Conservation (phyloP, 2,329 filamentous ascomycete species). For the Cladosporium sp. region DNA sequence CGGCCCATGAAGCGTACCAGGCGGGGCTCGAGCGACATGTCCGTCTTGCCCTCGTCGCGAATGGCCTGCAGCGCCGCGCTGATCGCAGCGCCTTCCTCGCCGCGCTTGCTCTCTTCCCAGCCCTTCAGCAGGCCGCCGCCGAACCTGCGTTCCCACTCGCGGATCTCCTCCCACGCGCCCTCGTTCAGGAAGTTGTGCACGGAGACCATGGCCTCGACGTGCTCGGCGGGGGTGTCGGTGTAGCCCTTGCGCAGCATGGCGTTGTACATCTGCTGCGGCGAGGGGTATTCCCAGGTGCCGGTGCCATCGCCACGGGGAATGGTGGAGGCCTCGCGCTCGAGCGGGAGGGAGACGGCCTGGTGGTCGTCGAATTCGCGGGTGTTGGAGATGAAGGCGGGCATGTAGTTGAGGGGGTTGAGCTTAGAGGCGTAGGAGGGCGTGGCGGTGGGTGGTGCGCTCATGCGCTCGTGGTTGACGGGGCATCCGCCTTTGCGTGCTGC, state of each 20-base stretch:
- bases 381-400: constrained; percentile 87
- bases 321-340: constrained; percentile 78
- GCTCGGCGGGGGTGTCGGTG: constrained; percentile 87
- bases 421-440: constrained; percentile 59
- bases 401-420: constrained; percentile 86
- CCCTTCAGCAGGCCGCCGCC: constrained; percentile 64
- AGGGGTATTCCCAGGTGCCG: constrained; percentile 95
- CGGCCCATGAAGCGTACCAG: constrained; percentile 86
- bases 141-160: constrained; percentile 90
- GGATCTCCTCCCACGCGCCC: constrained; percentile 93
- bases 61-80: constrained; percentile 29
- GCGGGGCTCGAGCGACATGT: constrained; percentile 57
- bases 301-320: constrained; percentile 81
- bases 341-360: constrained; percentile 73
- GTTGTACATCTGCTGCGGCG: constrained; percentile 99
- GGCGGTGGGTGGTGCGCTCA: constrained; percentile 22
- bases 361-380: constrained; percentile 61
- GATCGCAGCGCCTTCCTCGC: constrained; percentile 37
- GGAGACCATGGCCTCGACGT: constrained; percentile 94
- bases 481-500: constrained; percentile 23
- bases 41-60: constrained; percentile 28
- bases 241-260: constrained; percentile 94
- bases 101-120: constrained; percentile 35
- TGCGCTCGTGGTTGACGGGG: constrained; percentile 43
- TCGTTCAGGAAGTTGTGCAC: constrained; percentile 99